phyloP scores from a whole-genome alignment of 169 alveolate species.

The Plasmodium blacklocki region DNA sequence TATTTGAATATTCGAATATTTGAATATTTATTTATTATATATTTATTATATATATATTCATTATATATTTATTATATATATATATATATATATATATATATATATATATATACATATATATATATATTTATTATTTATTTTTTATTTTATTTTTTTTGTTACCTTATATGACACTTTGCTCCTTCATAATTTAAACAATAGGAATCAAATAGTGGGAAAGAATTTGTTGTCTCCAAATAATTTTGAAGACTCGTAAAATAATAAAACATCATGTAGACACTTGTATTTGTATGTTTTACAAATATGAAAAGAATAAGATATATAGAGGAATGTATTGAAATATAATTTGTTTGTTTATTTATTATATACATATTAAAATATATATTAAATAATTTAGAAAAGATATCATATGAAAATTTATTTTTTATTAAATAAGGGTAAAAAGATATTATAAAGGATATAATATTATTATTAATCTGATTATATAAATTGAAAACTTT shows the following conservation, averaged over 20 bases:
- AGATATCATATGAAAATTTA: conserved; percentile 36
- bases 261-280: conserved; percentile 30
- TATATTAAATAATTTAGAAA: conserved; percentile 41
- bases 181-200: conserved; percentile 4
- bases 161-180: conserved; percentile 5
- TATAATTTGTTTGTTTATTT: conserved; percentile 10
- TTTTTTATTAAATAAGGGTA: conserved; percentile 52
- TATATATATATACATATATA: neutral
- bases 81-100: neutral
- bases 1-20: neutral
- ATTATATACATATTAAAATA: conserved; percentile 52
- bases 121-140: neutral
- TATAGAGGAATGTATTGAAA: conserved; percentile 26
- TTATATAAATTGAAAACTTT: conserved; percentile 7
- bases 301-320: conserved; percentile 53
- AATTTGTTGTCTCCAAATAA: conserved; percentile 4
- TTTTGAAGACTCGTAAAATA: conserved; percentile 11
- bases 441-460: conserved; percentile 28
- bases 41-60: neutral
- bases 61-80: neutral
- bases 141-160: neutral
- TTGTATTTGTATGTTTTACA: conserved; percentile 12
- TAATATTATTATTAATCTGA: conserved; percentile 19
- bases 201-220: conserved; percentile 8
- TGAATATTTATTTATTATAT: neutral